phyloP scores from a whole-genome alignment of 2,329 filamentous ascomycete genomes.

The Penicillium sp. region DNA sequence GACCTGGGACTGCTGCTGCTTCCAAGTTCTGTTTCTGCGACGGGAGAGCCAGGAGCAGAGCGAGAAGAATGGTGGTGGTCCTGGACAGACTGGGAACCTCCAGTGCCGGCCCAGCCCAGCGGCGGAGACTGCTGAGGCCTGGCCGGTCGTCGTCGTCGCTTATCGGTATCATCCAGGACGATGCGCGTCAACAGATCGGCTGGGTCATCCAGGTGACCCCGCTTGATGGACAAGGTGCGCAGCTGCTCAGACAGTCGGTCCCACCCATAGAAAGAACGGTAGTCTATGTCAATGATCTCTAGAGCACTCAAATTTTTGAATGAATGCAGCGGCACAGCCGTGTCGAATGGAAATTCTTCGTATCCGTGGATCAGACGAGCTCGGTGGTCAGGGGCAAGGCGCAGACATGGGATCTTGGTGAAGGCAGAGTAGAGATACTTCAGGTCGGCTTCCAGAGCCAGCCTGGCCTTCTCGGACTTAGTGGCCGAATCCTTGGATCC shows the following conservation, averaged over 20 bases:
- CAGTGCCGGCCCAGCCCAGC: conserved; percentile 56
- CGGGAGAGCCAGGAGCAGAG: conserved; percentile 64
- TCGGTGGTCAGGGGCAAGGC: conserved; percentile 86
- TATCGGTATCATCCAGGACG: conserved; percentile 94
- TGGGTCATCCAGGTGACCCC: conserved; percentile 82
- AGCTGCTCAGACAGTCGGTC: conserved; percentile 88
- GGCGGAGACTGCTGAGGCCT: conserved; percentile 79
- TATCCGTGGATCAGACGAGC: conserved; percentile 86
- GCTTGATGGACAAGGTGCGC: conserved; percentile 80
- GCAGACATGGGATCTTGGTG: conserved; percentile 92
- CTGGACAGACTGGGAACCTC: conserved; percentile 58
- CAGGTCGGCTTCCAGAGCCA: conserved; percentile 75
- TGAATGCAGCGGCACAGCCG: conserved; percentile 87
- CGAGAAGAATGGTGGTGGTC: conserved; percentile 64
- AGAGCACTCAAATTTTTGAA: conserved; percentile 96
- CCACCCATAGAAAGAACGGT: conserved; percentile 96
- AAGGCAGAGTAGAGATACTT: conserved; percentile 98
- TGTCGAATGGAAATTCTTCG: conserved; percentile 97
- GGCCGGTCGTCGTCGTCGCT: conserved; percentile 77
- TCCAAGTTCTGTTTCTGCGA: conserved; percentile 45
- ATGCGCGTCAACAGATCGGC: conserved; percentile 87
- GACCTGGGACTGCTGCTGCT: conserved; percentile 50
- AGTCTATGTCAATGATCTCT: conserved; percentile 93
- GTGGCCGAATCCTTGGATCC: conserved; percentile 72
- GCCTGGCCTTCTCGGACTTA: conserved; percentile 85